Percentiles rank a stretch among this genome's conserved stretches.
Evolutionary conservation across 768 basidiomycete species (phyloP).

Genomic region (Lactifluus rugatus): DNA sequence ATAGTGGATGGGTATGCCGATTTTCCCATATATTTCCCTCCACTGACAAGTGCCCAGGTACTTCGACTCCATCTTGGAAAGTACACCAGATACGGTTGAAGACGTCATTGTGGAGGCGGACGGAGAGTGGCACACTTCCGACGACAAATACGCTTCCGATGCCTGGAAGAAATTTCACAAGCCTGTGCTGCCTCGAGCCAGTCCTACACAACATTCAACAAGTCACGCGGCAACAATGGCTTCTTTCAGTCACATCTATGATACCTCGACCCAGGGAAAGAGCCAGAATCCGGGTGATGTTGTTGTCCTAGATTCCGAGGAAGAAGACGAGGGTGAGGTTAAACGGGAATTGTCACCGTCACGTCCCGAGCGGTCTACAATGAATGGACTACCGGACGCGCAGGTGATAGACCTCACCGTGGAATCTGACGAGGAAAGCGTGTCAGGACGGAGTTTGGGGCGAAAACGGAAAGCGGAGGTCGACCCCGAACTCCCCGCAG

Average conservation of each 20-base stretch:
- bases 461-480: constrained; percentile 54
- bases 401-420: constrained; percentile 79
- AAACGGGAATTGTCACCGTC: constrained; percentile 69
- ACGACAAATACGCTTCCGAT: constrained; percentile 72
- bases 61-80: constrained; percentile 74
- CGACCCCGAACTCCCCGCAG: constrained; percentile 45
- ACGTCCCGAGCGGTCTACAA: constrained; percentile 24
- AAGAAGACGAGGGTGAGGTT: constrained; percentile 60
- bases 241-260: not conserved
- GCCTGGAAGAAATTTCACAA: constrained; percentile 56
- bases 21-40: not conserved
- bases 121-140: constrained; percentile 91
- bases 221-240: not conserved
- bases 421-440: constrained; percentile 66
- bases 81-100: constrained; percentile 71
- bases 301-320: constrained; percentile 65
- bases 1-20: constrained; percentile 81
- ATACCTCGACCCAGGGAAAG: constrained; percentile 22
- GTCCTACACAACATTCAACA: not conserved
- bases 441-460: constrained; percentile 28
- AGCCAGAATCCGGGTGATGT: constrained; percentile 39
- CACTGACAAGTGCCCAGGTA: constrained; percentile 42
- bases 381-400: constrained; percentile 11
- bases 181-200: constrained; percentile 19
- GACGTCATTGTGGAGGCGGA: constrained; percentile 91